These are phyloP conservation scores for Nicotiana tomentosiformis DNA, from an alignment of 257 asterid species.

Conservation along the genomic window DNA sequence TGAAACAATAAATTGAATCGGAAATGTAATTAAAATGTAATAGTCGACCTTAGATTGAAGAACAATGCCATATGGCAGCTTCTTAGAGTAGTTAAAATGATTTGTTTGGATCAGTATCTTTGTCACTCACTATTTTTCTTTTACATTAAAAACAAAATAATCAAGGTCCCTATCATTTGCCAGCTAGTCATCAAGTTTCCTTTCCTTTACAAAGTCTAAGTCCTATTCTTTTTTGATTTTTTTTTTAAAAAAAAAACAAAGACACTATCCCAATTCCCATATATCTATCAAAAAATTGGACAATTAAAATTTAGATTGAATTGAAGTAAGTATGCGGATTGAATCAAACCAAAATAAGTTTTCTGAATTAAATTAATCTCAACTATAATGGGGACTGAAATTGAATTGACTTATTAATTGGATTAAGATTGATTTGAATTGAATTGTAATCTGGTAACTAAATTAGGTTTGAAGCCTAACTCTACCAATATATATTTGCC, in stretches of 20 bases:
- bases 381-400: neutral
- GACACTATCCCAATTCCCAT: neutral
- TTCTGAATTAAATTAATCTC: neutral
- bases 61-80: neutral
- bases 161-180: neutral
- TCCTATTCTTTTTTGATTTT: no score
- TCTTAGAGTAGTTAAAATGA: neutral
- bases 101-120: neutral
- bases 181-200: neutral
- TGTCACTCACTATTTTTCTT: neutral
- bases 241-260: no score
- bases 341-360: neutral
- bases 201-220: neutral
- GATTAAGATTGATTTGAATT: neutral
- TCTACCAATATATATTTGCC: no score
- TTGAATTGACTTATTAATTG: neutral
- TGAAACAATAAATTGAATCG: neutral
- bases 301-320: neutral
- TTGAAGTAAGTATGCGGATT: neutral
- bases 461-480: neutral
- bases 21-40: no score
- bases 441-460: neutral
- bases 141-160: neutral
- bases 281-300: neutral
- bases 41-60: no score